A percentile compares a stretch with the other conserved stretches of the same genome.
Conservation (phyloP, 768 basidiomycete genomes). For the Amanita phalloides region DNA sequence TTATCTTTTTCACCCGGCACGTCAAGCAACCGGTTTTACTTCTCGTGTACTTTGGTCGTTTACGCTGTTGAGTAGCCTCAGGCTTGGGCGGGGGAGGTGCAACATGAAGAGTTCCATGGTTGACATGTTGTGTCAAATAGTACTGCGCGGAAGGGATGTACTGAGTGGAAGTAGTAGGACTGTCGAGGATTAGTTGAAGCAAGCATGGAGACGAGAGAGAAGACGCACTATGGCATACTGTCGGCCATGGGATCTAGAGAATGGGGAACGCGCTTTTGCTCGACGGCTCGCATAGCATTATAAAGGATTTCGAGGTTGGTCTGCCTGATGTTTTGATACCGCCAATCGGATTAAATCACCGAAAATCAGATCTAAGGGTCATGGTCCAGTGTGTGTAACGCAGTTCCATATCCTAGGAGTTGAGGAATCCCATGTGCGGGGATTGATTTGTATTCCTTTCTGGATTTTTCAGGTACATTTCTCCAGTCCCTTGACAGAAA, state of each 20-base stretch:
- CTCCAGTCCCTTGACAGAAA: slow-evolving; percentile 16
- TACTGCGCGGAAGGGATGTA: slow-evolving; percentile 32
- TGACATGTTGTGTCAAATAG: slow-evolving; percentile 25
- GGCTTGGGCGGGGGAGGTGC: slow-evolving; percentile 36
- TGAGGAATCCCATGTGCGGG: slow-evolving; percentile 28
- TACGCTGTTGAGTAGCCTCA: slow-evolving; percentile 43
- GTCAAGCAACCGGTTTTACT: slow-evolving; percentile 93
- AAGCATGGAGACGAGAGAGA: slow-evolving; percentile 2
- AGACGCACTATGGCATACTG: slow-evolving; percentile 44
- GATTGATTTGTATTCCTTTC: slow-evolving; percentile 31
- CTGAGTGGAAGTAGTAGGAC: slow-evolving; percentile 23
- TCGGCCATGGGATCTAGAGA: slow-evolving; percentile 38
- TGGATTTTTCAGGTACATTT: slow-evolving; percentile 26
- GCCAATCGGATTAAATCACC: slow-evolving; percentile 44
- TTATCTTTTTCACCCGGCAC: slow-evolving; percentile 91
- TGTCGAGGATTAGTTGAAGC: slow-evolving; percentile 15
- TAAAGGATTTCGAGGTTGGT: slow-evolving; percentile 29
- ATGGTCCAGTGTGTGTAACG: slow-evolving; percentile 32
- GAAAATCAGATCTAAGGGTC: slow-evolving; percentile 70
- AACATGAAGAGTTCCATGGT: slow-evolving; percentile 32
- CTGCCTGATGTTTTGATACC: slow-evolving; percentile 24
- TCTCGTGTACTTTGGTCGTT: slow-evolving; percentile 87
- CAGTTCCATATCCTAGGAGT: slow-evolving; percentile 33
- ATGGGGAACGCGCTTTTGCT: slow-evolving; percentile 24
- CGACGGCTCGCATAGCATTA: slow-evolving; percentile 37